Evolutionary conservation across 2,329 filamentous ascomycete genomes (phyloP).

Genomic region (Talaromyces rugulosus): DNA sequence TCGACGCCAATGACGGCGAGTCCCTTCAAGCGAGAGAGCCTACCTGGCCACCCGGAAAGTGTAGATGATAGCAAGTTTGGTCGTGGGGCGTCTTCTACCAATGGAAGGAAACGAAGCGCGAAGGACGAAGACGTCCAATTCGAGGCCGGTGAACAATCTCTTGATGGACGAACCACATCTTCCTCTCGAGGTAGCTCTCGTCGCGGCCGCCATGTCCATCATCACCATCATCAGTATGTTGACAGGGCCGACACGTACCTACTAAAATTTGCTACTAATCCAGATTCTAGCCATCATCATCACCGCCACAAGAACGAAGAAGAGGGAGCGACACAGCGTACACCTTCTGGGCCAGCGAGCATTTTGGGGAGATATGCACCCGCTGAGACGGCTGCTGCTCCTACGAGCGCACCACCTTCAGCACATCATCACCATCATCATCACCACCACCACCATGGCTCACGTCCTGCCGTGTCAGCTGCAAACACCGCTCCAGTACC

Average conservation of each 20-base stretch:
- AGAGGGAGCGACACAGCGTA: constrained; percentile 29
- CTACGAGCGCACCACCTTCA: constrained; percentile 13
- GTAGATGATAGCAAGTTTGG: constrained; percentile 37
- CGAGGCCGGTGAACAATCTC: constrained; percentile 64
- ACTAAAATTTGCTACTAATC: constrained; percentile 4
- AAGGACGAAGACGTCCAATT: constrained; percentile 70
- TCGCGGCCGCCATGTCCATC: constrained; percentile 50
- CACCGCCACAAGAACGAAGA: constrained; percentile 53
- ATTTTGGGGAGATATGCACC: constrained; percentile 28
- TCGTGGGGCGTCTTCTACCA: constrained; percentile 45
- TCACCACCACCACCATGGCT: constrained; percentile 42
- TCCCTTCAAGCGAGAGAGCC: constrained; percentile 49
- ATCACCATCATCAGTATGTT: constrained; percentile 57
- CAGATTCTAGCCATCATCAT: constrained; percentile 43
- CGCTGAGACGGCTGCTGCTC: constrained; percentile 18
- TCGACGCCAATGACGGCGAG: constrained; percentile 53
- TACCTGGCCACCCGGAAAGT: constrained; percentile 38
- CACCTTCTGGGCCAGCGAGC: constrained; percentile 20
- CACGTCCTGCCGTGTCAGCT: constrained; percentile 20
- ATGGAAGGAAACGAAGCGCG: constrained; percentile 61
- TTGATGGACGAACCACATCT: constrained; percentile 55
- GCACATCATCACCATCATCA: constrained; percentile 40
- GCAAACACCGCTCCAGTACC: constrained; percentile 19
- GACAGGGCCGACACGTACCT: background rate
- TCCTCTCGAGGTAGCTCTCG: constrained; percentile 61